These are phyloP conservation scores for Neurospora crassa DNA, from an alignment of 2,329 filamentous ascomycete species.

Conservation along the genomic window DNA sequence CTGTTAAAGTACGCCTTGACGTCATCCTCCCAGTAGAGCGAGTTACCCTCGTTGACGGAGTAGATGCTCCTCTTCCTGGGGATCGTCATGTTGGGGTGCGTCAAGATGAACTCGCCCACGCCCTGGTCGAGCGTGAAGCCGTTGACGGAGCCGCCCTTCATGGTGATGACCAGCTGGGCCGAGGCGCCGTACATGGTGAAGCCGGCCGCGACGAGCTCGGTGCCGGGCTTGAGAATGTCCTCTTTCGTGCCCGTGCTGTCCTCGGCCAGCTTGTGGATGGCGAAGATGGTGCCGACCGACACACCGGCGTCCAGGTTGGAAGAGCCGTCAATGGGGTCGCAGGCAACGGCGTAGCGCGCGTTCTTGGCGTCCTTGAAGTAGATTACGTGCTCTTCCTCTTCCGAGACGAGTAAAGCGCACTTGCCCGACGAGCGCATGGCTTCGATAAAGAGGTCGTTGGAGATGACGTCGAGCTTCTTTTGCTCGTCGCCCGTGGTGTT, in stretches of 20 bases:
- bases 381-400: constrained; percentile 92
- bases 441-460: constrained; percentile 94
- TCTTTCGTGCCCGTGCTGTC: constrained; percentile 65
- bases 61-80: constrained; percentile 79
- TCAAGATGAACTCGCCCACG: constrained; percentile 96
- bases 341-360: constrained; percentile 87
- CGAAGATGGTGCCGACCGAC: constrained; percentile 96
- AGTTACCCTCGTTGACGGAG: constrained; percentile 98
- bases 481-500: constrained; percentile 97
- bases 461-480: constrained; percentile 99
- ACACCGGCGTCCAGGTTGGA: constrained; percentile 97
- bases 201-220: constrained; percentile 85
- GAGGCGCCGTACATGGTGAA: constrained; percentile 99
- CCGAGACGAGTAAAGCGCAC: constrained; percentile 79
- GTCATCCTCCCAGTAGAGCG: constrained; percentile 85
- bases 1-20: constrained; percentile 83
- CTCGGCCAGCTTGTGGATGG: constrained; percentile 80
- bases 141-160: constrained; percentile 86
- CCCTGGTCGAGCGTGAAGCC: constrained; percentile 97
- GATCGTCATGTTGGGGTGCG: constrained; percentile 87
- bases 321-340: constrained; percentile 95
- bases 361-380: constrained; percentile 69
- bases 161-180: constrained; percentile 91
- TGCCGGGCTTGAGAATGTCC: constrained; percentile 81
- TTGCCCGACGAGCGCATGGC: constrained; percentile 90